Conservation (phyloP, 2,329 filamentous ascomycete species). For the Xylariaceae sp. region DNA sequence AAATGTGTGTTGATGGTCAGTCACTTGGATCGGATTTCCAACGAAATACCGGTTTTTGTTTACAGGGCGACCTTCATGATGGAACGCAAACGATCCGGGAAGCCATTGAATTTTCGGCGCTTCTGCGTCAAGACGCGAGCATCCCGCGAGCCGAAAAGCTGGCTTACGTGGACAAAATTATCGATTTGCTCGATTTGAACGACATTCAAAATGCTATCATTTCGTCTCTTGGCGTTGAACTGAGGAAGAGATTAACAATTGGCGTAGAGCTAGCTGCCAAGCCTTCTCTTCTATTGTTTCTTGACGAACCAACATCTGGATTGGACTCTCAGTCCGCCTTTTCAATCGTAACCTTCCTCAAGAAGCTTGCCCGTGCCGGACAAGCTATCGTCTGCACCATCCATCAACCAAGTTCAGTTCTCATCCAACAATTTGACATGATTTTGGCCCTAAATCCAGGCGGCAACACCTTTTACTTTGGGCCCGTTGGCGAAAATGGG, state of each 20-base stretch:
- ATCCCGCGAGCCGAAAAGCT: constrained; percentile 74
- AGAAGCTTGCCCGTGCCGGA: constrained; percentile 62
- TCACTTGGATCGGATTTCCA: constrained; percentile 61
- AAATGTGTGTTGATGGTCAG: constrained; percentile 68
- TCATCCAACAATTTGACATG: constrained; percentile 72
- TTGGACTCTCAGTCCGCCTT: constrained; percentile 67
- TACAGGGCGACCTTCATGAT: constrained; percentile 70
- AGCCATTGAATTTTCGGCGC: constrained; percentile 73
- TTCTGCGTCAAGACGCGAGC: constrained; percentile 75
- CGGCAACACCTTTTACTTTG: constrained; percentile 71
- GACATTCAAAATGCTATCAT: constrained; percentile 66
- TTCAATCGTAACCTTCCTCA: constrained; percentile 64
- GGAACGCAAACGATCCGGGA: constrained; percentile 77
- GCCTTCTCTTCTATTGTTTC: constrained; percentile 62
- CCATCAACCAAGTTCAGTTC: constrained; percentile 65
- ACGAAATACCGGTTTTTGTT: constrained; percentile 65
- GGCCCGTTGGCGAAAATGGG: constrained; percentile 65
- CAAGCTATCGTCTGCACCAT: constrained; percentile 73
- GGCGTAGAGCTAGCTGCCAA: constrained; percentile 70
- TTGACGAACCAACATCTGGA: constrained; percentile 69
- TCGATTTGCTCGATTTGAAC: constrained; percentile 74
- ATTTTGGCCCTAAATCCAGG: constrained; percentile 65
- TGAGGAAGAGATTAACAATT: constrained; percentile 69
- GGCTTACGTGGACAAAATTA: constrained; percentile 87
- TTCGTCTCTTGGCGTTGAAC: constrained; percentile 61